Percentiles rank a stretch among this genome's conserved stretches.
Conservation (phyloP, 1,284 basidiomycete species). For the Polyporus tsugae region DNA sequence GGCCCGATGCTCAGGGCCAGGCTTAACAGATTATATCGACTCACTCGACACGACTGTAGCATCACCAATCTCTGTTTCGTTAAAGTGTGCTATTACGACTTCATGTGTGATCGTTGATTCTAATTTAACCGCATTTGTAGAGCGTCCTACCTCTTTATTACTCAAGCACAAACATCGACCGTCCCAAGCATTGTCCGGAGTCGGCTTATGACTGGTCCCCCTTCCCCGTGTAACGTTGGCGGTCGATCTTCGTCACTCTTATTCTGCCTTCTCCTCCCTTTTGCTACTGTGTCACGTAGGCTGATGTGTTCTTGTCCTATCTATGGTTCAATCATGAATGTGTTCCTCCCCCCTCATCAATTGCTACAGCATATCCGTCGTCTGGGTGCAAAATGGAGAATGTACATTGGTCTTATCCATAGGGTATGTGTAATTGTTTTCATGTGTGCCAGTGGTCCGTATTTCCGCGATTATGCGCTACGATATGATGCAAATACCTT, state of each 20-base stretch:
- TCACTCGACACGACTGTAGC: slow-evolving; percentile 35
- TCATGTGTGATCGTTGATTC: slow-evolving; percentile 16
- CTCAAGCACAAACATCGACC: slow-evolving; percentile 14
- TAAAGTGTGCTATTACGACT: slow-evolving; percentile 38
- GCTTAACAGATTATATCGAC: slow-evolving; percentile 47
- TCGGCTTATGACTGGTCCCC: slow-evolving; percentile 3
- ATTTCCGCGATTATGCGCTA: no score
- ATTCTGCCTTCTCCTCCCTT: neutral
- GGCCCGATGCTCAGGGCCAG: slow-evolving; percentile 66
- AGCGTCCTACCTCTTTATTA: slow-evolving; percentile 21
- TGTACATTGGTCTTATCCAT: no score
- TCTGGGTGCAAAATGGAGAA: no score
- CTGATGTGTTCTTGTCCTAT: slow-evolving; percentile 21
- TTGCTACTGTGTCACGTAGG: slow-evolving; percentile 26
- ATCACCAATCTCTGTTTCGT: slow-evolving; percentile 35
- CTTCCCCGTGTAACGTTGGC: slow-evolving; percentile 22
- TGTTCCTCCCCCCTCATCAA: slow-evolving; percentile 10
- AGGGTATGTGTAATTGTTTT: no score
- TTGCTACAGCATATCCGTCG: neutral
- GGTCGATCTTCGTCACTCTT: neutral
- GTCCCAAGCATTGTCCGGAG: slow-evolving; percentile 17
- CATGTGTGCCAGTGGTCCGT: no score
- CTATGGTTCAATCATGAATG: slow-evolving; percentile 23
- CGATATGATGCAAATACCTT: no score
- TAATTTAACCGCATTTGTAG: slow-evolving; percentile 31